Evolutionary conservation across 176 grass and related monocot genomes (phyloP), one percentile per base, ranked within the genome.

Genomic region (Triticum timopheevii): DNA sequence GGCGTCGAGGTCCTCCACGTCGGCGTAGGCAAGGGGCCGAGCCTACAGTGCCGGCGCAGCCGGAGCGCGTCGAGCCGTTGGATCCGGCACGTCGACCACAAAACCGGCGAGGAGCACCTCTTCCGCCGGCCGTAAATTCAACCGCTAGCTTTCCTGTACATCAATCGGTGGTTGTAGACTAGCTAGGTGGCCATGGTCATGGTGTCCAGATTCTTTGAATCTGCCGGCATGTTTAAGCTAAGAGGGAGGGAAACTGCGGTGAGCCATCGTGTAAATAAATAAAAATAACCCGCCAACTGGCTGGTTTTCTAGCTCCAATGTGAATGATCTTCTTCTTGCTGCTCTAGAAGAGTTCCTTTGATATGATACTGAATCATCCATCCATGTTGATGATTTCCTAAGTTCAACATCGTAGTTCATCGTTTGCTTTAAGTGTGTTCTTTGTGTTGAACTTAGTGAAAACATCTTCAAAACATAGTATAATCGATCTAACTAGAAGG

Each of bases 1-100:
- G 95, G 95, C 47, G 81, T 94, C 20, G 95, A 94, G 80, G 95
- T 97, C 8, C 77, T 97, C 20, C 95, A 97, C 76, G 86, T 97
- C 24, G 95, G 95, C 30, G 92, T 97, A 35, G 92, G 95, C 0
- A 94, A 94, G 80, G 95, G 95, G 9, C 92, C 95, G 25, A 91
- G 90, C 87, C 44, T 92, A 59, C 25, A 12, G 49, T 23, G 27
- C 6, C 71, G 72, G 4, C 47, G 65, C 38, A 22, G 24, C 28
- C 66, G 35, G 13, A 12, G 89, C 40, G 16, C 17, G 3, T 22
- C 54, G 2, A 82, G 85, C 50, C 88, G 92, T 7, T 97, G 92
- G 95, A 97, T 97, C 71, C 82, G 81, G 3, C 95, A 92, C 70
- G 69, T 97, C 23, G 91, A 97, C 49, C 85, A 76, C 15, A 28